Base-by-base conservation (phyloP, 2,329 filamentous ascomycete species). In the Domatiomyces catenatus region DNA sequence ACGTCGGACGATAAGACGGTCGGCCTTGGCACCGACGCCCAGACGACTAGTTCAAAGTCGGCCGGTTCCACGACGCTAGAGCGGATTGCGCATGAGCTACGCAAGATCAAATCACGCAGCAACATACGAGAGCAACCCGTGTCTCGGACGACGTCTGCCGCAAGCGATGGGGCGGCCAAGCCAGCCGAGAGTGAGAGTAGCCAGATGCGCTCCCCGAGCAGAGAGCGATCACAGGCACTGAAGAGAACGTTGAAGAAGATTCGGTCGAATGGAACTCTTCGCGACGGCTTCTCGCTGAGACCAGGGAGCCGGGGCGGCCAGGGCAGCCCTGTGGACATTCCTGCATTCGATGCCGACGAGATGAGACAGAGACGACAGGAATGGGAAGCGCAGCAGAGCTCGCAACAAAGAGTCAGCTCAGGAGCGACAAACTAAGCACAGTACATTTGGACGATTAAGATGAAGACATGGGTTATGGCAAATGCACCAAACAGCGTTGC, bases 41-140 rank as follows among this genome's bases (percentile, higher is more conserved):
- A 51, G 6, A 55, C 55, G 2, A 36, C 46, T 53, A 58, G 32
- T 59, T 59, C 20, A 52, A 65, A 61, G 48, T 43, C 56, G 32
- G 47, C 58, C 20, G 61, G 67, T 17, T 69, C 69, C 32, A 77
- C 74, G 45, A 70, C 72, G n/a, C 65, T 81, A 8, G 77, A 81
- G 64, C 75, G 74, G 58, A 73, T 81, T 52, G 75, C 75, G 8
- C 71, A 75, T 39, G 77, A 80, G 56, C 67, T 81, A 55, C 74
- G 72, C 54, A 74, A 74, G 56, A 78, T 81, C 63, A 74, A 75
- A 46, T 74, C 75, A 48, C 71, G 71, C 46, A 69, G 69, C 52
- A 71, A 77, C 42, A 68, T 76, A n/a, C 69, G 71, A 20, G 69
- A 60, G 10, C 56, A 57, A 3, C 32, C 47, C n/a, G 6, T 5